Base-by-base conservation (phyloP, 2,329 filamentous ascomycete species). In the Diaporthe citrichinensis region DNA sequence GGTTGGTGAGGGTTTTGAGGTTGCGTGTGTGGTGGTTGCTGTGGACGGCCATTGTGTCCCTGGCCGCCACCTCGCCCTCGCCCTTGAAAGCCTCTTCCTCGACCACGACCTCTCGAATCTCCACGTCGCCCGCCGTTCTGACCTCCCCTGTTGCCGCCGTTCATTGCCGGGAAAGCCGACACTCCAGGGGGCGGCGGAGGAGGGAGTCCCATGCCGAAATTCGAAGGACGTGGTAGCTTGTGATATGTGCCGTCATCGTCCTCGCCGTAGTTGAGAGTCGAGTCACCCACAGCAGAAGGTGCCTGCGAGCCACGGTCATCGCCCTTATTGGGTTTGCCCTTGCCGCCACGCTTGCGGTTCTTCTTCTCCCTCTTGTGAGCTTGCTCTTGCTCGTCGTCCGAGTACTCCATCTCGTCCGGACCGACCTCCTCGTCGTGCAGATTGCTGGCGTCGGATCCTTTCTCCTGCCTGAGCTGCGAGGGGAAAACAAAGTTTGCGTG, bases 381-480 rank as follows among this genome's bases (percentile, higher is more conserved):
- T 10, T 94, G 93, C 84, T 99, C 97, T 79, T 94, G 94, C 84
- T 99, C 97, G 80, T 99, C 97, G 79, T 99, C 97, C 0, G 96
- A 98, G 83, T 98, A 98, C 82, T 98, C 97, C 79, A 95, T 90
- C 82, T 98, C 96, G 51, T 98, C 94, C 44, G 94, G 93, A 23
- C 86, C 92, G 10, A 95, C 90, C 85, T 98, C 96, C 83, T 99
- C 97, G 79, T 98, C 97, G 83, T 98, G 94, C 73, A 98, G 89
- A 82, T 98, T 98, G 71, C 95, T 98, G 12, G 97, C 96, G 84
- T 99, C 97, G 14, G 95, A 97, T 76, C 95, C 95, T 85, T 98
- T 98, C 80, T 94, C 83, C 71, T 88, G 90, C 83, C 93, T 94
- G 74, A 98, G 87, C 9, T 93, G 92, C 82, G 97, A 91, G 0